Evolutionary conservation across 2,329 filamentous ascomycete species (phyloP), one percentile per base, ranked within the genome.

Genomic region (Ceratocystis variospora): DNA sequence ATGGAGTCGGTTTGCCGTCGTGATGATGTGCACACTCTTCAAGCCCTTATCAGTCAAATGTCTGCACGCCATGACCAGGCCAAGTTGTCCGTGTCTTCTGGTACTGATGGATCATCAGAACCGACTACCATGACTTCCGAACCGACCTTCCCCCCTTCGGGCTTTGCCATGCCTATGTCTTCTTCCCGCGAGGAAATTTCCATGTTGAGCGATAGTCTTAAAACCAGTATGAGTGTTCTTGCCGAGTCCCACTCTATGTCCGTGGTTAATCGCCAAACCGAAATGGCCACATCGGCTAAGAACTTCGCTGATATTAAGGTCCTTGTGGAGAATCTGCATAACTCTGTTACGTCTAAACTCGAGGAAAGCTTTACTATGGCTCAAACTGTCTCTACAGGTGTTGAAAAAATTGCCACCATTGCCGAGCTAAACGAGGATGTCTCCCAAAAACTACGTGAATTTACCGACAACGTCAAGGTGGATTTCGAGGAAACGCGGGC

Each of bases 401-500:
- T 68, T 10, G 66, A 68, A 61, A 68, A 62, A 53, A 44, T 68
- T 28, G 19, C 22, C 31, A 57, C 59, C 5, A 82, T 81, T 55
- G 77, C 86, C 45, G 77, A 77, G 66, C 80, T 81, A 71, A 87
- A 85, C 68, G 80, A 81, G 45, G 80, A 75, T 50, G 75, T 85
- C 25, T 77, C 79, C 33, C 79, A 83, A n/a, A 87, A 86, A 69
- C 77, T 92, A 64, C 87, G 86, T 71, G 86, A 87, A 66, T 81
- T 92, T 74, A 83, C 86, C 50, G 86, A 89, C 65, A 83, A 85
- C 1, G 85, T 97, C 75, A 91, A 88, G 74, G 78, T 83, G 0
- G 92, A 96, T 73, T 96, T 97, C 68, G 91, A 96, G 71, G 88
- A 92, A 69, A 87, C 89, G 10, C 88, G 90, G 70, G 85, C 86